These are phyloP conservation scores for Stephanodiscus triporus DNA, from an alignment of 108 stramenopile species.

Conservation along the genomic window DNA sequence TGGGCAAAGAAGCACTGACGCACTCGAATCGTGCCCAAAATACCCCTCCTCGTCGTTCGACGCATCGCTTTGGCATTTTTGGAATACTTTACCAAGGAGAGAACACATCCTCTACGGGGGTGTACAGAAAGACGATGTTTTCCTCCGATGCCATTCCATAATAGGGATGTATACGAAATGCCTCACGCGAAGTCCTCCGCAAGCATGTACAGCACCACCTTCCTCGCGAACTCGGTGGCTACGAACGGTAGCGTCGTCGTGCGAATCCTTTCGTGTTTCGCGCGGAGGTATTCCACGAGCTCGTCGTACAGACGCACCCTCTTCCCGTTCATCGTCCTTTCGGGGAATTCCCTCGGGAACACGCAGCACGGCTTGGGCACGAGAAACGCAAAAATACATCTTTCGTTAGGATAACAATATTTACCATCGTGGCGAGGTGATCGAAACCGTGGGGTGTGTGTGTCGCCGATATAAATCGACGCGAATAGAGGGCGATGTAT, in stretches of 20 bases:
- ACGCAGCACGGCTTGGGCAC: constrained; percentile 72
- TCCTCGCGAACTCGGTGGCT: constrained; percentile 67
- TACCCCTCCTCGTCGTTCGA: neutral
- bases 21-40: neutral
- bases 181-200: constrained; percentile 38
- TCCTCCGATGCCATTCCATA: too few species aligned
- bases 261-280: constrained; percentile 34
- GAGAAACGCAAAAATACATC: too few species aligned
- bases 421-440: too few species aligned
- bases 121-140: too few species aligned
- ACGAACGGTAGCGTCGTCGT: constrained; percentile 50
- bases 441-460: too few species aligned
- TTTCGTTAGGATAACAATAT: neutral
- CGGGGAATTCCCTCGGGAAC: constrained; percentile 72
- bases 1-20: neutral
- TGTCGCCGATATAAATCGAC: too few species aligned
- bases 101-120: too few species aligned
- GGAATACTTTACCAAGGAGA: too few species aligned
- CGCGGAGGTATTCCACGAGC: constrained; percentile 58
- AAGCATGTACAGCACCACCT: constrained; percentile 63
- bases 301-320: constrained; percentile 58
- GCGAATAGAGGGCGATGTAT: too few species aligned
- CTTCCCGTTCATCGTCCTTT: constrained; percentile 49
- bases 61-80: neutral
- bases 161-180: too few species aligned